Base-by-base conservation (phyloP, 2,329 filamentous ascomycete genomes). In the Cladorrhinum sp. region DNA sequence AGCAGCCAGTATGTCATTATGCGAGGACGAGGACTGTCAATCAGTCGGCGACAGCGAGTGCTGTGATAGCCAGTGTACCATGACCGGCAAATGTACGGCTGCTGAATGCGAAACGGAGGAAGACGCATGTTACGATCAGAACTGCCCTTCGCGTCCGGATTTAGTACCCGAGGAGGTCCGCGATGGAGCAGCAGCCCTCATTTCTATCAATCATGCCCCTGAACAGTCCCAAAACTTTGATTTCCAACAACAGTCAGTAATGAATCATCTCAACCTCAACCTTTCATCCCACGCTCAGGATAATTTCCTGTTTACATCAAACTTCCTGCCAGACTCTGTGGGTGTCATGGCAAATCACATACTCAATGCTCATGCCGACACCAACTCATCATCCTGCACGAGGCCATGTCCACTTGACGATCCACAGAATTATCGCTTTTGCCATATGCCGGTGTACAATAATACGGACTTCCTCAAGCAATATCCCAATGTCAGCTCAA, bases 171-270 rank as follows among this genome's bases (percentile, higher is more conserved):
- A 59, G 14, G 70, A 72, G 42, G 66, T 69, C 2, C 69, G 66
- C 39, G 66, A 67, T 52, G 69, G 69, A 23, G 71, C 71, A 5
- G 69, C 68, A 30, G 67, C 68, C 14, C 65, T 71, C 52, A 65
- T 70, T 50, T 70, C 70, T 46, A 71, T 74, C 64, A 71, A 72
- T 58, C 71, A 74, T 33, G 62, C 61, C 9, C 64, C 66, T 5
- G 67, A 64, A 26, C 57, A 49, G 9, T 53, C 55, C n/a, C 53
- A 58, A 2, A 42, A 65, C 48, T 68, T 63, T 58, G 28, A 21
- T 18, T n/a, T 68, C 26, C 64, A 62, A 23, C 59, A 64, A n/a
- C 52, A 59, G 60, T 58, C 42, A 66, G 64, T 50, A 20, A 64
- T 68, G 58, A 49, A 46, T 24, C 59, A 46, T 28, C 14, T 67